phyloP scores from a whole-genome alignment of 2,329 filamentous ascomycete species.

The Curvularia eragrostidis region DNA sequence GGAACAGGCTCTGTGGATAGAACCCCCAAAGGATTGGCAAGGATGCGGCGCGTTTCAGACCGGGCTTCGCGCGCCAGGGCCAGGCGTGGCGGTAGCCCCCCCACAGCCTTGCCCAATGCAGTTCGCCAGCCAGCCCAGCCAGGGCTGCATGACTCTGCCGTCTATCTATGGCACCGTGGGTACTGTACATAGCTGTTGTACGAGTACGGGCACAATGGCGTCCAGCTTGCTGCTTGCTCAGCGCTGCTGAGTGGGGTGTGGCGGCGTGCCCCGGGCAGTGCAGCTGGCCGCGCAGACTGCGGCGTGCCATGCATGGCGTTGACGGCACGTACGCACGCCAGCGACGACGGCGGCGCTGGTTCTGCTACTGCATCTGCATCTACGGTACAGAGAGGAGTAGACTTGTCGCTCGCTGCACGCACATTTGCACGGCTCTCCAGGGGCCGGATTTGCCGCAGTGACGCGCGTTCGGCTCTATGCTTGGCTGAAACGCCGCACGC shows the following conservation, averaged over 20 bases:
- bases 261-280: not conserved
- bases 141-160: not conserved
- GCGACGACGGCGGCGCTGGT: not conserved
- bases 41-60: slow-evolving; percentile 19
- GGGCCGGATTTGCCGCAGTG: slow-evolving; percentile 6
- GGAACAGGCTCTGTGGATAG: slow-evolving; percentile 1
- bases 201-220: too few species aligned
- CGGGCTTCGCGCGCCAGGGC: slow-evolving; percentile 5
- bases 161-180: not conserved
- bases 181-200: too few species aligned
- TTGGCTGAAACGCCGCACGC: slow-evolving; percentile 25
- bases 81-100: slow-evolving; percentile 10
- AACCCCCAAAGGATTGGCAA: slow-evolving; percentile 9
- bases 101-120: slow-evolving; percentile 4
- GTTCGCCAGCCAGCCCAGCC: too few species aligned
- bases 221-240: too few species aligned
- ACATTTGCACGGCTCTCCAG: not conserved
- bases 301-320: not conserved
- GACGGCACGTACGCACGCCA: not conserved
- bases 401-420: not conserved
- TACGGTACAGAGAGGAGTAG: not conserved
- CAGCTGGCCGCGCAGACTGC: not conserved
- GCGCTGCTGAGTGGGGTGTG: not conserved
- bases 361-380: not conserved
- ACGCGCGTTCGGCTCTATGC: slow-evolving; percentile 24